Evolutionary conservation across 2,329 filamentous ascomycete species (phyloP), one percentile per base, ranked within the genome.

Genomic region (Neobulgaria alba): DNA sequence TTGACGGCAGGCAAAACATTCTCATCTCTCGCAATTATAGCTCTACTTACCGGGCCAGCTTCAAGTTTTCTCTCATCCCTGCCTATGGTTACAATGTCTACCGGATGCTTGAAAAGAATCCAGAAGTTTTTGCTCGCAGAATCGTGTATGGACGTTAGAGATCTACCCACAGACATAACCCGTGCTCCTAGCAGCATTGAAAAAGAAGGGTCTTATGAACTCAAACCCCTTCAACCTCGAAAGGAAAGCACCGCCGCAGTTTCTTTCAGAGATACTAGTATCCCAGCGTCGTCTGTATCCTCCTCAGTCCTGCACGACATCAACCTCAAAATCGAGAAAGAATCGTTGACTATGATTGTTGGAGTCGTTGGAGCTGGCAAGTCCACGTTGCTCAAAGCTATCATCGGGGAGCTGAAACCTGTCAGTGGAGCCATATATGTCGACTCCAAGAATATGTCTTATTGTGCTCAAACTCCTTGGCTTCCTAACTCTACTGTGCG

Each of bases 391-490:
- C 18, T 56, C 15, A 47, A 57, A 42, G 41, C 50, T n/a, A 38
- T 60, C 18, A 44, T 58, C 9, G 54, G 55, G 4, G 53, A 54
- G 29, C 44, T 49, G 7, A 33, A 29, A 14, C 42, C 30, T 32
- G 36, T 35, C 12, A 21, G 12, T 23, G 47, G 47, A 2, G 29
- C 33, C 1, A 45, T 50, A 10, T 30, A 17, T 23, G 31, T 34
- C 7, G 12, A 18, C 12, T 37, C 33, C 3, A 35, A 34, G 18
- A 40, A 26, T 10, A 39, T 64, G 3, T 65, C 61, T 1, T 71
- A 67, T 45, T 69, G 67, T 42, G 60, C 62, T 34, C 68, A 72
- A 42, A 56, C 52, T 0, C 61, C 67, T 0, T 72, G 67, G 66
- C 58, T 70, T 2, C 57, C 58, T 3, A 70, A 71, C 42, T 56